These are phyloP conservation scores for Fusarium secorum DNA, from an alignment of 2,329 filamentous ascomycete species.

Conservation along the genomic window DNA sequence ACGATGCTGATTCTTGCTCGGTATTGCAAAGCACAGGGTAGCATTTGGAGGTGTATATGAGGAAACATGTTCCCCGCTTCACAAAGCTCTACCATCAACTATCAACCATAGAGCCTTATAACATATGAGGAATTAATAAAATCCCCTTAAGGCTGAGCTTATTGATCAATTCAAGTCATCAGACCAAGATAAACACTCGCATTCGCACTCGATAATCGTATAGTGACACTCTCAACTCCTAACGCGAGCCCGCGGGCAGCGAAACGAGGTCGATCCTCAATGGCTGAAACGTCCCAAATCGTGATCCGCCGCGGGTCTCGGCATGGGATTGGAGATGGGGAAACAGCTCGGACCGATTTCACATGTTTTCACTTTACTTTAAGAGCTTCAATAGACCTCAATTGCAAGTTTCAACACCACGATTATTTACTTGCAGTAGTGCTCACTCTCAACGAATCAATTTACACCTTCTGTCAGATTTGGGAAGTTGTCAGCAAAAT, in stretches of 20 bases:
- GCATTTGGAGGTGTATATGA: not conserved
- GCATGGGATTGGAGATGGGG: not conserved
- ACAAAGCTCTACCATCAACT: not conserved
- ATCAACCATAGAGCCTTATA: no score
- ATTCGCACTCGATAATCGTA: not conserved
- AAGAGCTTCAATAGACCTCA: not conserved
- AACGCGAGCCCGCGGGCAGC: not conserved
- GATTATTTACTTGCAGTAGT: not conserved
- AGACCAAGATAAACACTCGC: not conserved
- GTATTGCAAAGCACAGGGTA: not conserved
- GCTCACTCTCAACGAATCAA: not conserved
- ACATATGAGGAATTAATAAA: not conserved
- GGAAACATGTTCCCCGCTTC: not conserved
- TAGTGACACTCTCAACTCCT: not conserved
- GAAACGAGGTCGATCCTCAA: not conserved
- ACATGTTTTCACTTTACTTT: not conserved
- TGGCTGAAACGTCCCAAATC: not conserved
- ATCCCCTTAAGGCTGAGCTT: not conserved
- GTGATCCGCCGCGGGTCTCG: not conserved
- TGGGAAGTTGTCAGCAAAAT: slow-evolving; percentile 5
- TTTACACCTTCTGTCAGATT: not conserved
- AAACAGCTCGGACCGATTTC: not conserved
- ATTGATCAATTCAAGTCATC: fast-evolving
- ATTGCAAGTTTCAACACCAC: not conserved
- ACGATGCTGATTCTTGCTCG: not conserved